Base-by-base conservation (phyloP, 805 yeast species). In the Wickerhamiella hasegawae region DNA sequence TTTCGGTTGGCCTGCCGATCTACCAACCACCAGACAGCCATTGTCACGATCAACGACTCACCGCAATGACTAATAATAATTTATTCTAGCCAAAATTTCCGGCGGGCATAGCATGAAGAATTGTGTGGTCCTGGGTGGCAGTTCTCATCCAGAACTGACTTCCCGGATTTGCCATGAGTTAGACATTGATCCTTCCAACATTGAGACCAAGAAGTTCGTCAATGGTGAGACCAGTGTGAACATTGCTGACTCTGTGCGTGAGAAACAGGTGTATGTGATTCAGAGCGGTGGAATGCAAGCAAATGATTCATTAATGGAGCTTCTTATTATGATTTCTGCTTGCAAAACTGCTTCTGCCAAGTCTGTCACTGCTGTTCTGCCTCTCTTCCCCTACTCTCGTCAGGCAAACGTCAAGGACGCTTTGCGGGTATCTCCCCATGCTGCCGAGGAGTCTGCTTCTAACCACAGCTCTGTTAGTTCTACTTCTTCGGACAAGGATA, bases 181-280 rank as follows among this genome's bases (percentile, higher is more conserved):
- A 31, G 76, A 83, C n/a, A 62, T 84, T 12, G 74, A 74, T 18
- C 69, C 72, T 39, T 85, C 92, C 5, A 62, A 66, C 19, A 80
- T 78, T 14, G 63, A 63, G 31, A 63, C 53, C 11, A 36, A 37
- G 12, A 56, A 52, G 44, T 63, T 56, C 75, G 39, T 71, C 41
- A 90, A 90, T 53, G 99, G 98, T 36, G 99, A 90, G 53, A 85
- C 94, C 3, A 75, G 87, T 20, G 82, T 90, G 39, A 78, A 76
- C 38, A 71, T 90, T 37, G 67, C 68, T 36, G 93, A 84, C 49
- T 79, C 94, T 10, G 97, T 90, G 18, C 69, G 99, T 51, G 97
- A 85, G 45, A 90, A 90, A 57, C 96, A 90, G 54, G 97, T 90
- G 5, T 90, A 78, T 51, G 84, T 84, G 30, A 67, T 85, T 33